A percentile compares a stretch with the other conserved stretches of the same genome.
These are phyloP conservation scores for Verticillium nubilum DNA, from an alignment of 2,329 filamentous ascomycete species.

Conservation along the genomic window DNA sequence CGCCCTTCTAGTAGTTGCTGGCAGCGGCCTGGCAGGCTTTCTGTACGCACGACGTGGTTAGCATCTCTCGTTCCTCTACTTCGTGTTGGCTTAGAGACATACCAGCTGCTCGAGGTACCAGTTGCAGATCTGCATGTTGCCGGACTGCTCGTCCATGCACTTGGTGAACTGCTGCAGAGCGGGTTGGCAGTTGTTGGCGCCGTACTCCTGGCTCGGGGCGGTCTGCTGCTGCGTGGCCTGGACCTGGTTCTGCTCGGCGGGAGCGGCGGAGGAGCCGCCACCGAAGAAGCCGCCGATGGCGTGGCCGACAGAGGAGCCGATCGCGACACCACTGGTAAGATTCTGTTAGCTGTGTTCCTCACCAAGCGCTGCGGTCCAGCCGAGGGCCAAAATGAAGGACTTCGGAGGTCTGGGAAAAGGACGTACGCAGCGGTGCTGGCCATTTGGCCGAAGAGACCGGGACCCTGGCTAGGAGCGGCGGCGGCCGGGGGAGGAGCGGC, in stretches of 20 bases:
- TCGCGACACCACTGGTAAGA: slow-evolving; percentile 75
- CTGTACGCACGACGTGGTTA: slow-evolving; percentile 24
- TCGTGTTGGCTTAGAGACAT: slow-evolving; percentile 24
- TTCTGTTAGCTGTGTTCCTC: neutral
- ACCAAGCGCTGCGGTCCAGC: neutral
- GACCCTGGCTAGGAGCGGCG: slow-evolving; percentile 55
- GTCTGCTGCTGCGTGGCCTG: slow-evolving; percentile 36
- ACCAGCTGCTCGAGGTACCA: slow-evolving; percentile 96
- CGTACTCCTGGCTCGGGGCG: slow-evolving; percentile 43
- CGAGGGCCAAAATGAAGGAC: neutral
- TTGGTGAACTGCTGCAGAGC: slow-evolving; percentile 83
- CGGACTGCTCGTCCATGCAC: slow-evolving; percentile 94
- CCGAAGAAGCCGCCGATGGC: slow-evolving; percentile 85
- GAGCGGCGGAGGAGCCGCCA: slow-evolving; percentile 61
- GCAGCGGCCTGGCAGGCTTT: slow-evolving; percentile 81
- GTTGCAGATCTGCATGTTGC: slow-evolving; percentile 91
- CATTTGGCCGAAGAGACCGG: slow-evolving; percentile 94
- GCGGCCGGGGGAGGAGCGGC: slow-evolving; percentile 38
- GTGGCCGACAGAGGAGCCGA: slow-evolving; percentile 93
- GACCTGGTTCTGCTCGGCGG: slow-evolving; percentile 41
- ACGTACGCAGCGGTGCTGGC: slow-evolving; percentile 95
- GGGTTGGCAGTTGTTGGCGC: slow-evolving; percentile 63
- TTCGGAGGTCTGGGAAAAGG: neutral
- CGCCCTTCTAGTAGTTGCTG: slow-evolving; percentile 54
- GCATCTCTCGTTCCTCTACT: neutral